Evolutionary conservation across 106 monocot genomes (phyloP).

Genomic region (Xerophyta viscosa): DNA sequence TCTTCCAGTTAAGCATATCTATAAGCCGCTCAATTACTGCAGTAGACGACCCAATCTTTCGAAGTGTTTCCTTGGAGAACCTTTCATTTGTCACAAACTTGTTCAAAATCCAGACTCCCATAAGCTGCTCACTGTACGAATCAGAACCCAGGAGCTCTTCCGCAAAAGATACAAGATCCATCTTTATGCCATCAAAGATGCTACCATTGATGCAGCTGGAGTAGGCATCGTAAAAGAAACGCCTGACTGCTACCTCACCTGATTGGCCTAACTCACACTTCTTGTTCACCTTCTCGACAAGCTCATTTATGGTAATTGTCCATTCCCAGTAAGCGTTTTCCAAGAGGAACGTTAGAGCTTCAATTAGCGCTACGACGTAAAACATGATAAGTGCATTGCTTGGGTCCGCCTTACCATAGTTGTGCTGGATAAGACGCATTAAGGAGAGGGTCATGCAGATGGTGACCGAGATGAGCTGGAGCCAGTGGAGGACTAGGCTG

Average conservation of each 20-base stretch:
- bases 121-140: slow-evolving; percentile 51
- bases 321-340: slow-evolving; percentile 60
- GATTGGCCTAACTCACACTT: slow-evolving; percentile 27
- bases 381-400: slow-evolving; percentile 39
- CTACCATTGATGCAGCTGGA: slow-evolving; percentile 44
- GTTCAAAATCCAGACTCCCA: slow-evolving; percentile 42
- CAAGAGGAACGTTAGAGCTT: slow-evolving; percentile 42
- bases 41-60: slow-evolving; percentile 42
- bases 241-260: slow-evolving; percentile 25
- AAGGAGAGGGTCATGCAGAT: slow-evolving; percentile 32
- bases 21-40: slow-evolving; percentile 40
- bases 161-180: slow-evolving; percentile 54
- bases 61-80: slow-evolving; percentile 34
- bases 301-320: slow-evolving; percentile 15
- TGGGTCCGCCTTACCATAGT: slow-evolving; percentile 16
- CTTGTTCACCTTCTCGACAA: slow-evolving; percentile 27
- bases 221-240: slow-evolving; percentile 71
- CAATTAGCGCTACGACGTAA: slow-evolving; percentile 41
- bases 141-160: slow-evolving; percentile 42
- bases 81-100: slow-evolving; percentile 17
- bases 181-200: slow-evolving; percentile 58
- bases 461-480: slow-evolving; percentile 37
- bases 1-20: slow-evolving; percentile 72
- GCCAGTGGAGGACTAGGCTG: slow-evolving; percentile 36
- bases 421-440: slow-evolving; percentile 30